Evolutionary conservation across 2,329 filamentous ascomycete genomes (phyloP).

Genomic region (Pezicula carpinea): DNA sequence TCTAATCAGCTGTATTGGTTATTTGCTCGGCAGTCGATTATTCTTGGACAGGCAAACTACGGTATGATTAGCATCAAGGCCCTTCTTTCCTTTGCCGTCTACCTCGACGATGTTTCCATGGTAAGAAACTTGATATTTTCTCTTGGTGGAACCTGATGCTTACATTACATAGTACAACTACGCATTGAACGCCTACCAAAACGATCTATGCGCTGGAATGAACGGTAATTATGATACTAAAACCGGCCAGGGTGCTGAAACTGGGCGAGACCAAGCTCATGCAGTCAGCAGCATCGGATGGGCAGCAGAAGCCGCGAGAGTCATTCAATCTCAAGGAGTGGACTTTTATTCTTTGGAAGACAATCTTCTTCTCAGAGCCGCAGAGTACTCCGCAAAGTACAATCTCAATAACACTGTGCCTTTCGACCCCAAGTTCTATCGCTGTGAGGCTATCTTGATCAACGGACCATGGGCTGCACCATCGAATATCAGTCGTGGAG

Average conservation of each 20-base stretch:
- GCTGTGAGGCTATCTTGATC: conserved; percentile 36
- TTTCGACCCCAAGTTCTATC: conserved; percentile 32
- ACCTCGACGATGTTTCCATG: conserved; percentile 35
- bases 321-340: conserved; percentile 31
- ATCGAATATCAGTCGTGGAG: conserved; percentile 24
- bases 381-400: conserved; percentile 35
- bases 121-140: conserved; percentile 13
- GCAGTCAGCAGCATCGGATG: conserved; percentile 30
- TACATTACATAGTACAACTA: conserved; percentile 32
- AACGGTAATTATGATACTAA: conserved; percentile 25
- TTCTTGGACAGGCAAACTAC: conserved; percentile 38
- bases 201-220: conserved; percentile 33
- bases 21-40: conserved; percentile 33
- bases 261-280: conserved; percentile 35
- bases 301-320: conserved; percentile 30
- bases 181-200: conserved; percentile 31
- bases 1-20: conserved; percentile 37
- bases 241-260: conserved; percentile 33
- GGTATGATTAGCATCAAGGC: conserved; percentile 36
- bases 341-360: conserved; percentile 30
- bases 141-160: neutral
- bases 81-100: conserved; percentile 35
- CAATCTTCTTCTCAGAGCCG: conserved; percentile 31
- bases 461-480: conserved; percentile 33
- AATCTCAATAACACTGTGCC: conserved; percentile 31